These are phyloP conservation scores for Collybia nuda DNA, from an alignment of 768 basidiomycete genomes.

Conservation along the genomic window DNA sequence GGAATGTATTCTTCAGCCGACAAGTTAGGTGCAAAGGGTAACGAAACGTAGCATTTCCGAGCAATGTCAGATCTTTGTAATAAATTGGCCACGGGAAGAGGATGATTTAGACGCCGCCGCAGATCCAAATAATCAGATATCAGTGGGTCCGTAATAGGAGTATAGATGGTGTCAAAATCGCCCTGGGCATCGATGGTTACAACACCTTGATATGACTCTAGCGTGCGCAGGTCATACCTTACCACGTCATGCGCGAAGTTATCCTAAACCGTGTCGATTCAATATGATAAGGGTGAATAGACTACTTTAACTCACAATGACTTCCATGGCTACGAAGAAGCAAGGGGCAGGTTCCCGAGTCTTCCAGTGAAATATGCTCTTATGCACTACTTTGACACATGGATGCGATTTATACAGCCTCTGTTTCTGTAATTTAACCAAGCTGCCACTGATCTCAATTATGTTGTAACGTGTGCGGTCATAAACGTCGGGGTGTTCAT, in stretches of 20 bases:
- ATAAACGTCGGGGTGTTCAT: slow-evolving; percentile 87
- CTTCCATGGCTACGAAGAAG: slow-evolving; percentile 93
- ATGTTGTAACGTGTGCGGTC: slow-evolving; percentile 91
- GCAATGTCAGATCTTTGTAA: slow-evolving; percentile 55
- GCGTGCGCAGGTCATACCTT: slow-evolving; percentile 79
- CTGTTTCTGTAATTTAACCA: slow-evolving; percentile 70
- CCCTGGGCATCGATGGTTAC: slow-evolving; percentile 78
- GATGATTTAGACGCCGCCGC: slow-evolving; percentile 57
- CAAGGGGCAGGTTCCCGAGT: slow-evolving; percentile 77
- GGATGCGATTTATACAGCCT: slow-evolving; percentile 64
- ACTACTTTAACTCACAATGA: slow-evolving; percentile 64
- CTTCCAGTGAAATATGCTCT: slow-evolving; percentile 87
- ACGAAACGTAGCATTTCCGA: slow-evolving; percentile 60
- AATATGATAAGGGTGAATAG: background rate
- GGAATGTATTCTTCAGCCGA: slow-evolving; percentile 89
- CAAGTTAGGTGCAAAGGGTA: slow-evolving; percentile 92
- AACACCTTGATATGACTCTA: slow-evolving; percentile 81
- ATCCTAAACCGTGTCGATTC: slow-evolving; percentile 49
- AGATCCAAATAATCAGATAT: slow-evolving; percentile 75
- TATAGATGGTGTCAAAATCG: slow-evolving; percentile 83
- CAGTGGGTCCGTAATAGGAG: slow-evolving; percentile 82
- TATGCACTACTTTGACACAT: slow-evolving; percentile 67
- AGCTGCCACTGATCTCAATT: slow-evolving; percentile 86
- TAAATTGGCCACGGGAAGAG: slow-evolving; percentile 54
- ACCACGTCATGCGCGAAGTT: slow-evolving; percentile 97